Evolutionary conservation across 2,329 filamentous ascomycete genomes (phyloP).

Genomic region (Trichoderma oligosporum): DNA sequence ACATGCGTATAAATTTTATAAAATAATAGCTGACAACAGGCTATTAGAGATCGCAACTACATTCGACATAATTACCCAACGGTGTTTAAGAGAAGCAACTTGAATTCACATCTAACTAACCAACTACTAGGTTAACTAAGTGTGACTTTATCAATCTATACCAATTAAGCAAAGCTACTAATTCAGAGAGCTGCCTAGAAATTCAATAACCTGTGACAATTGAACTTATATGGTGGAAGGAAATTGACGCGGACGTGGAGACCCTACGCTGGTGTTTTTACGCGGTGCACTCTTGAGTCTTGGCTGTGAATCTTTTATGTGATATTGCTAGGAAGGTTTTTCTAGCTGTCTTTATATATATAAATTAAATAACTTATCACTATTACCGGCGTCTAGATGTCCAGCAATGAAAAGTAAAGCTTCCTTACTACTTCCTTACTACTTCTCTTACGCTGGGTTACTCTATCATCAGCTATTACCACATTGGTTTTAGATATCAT

Average conservation of each 20-base stretch:
- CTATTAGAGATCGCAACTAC: no score
- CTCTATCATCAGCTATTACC: slow-evolving; percentile 9
- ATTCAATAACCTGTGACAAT: neutral
- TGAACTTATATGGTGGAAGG: slow-evolving; percentile 9
- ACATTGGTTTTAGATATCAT: slow-evolving; percentile 7
- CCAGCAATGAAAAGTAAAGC: neutral
- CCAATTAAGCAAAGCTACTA: neutral
- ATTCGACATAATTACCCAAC: no score
- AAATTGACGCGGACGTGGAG: neutral
- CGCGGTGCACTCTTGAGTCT: slow-evolving; percentile 6
- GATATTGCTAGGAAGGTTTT: no score
- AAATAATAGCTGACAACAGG: no score
- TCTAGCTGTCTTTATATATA: no score
- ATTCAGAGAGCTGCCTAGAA: neutral
- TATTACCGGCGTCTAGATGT: slow-evolving; percentile 2
- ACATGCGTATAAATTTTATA: no score
- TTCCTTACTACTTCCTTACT: neutral
- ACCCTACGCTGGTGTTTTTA: neutral
- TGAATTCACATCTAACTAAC: no score
- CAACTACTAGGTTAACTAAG: neutral
- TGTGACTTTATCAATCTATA: neutral
- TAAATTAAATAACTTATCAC: neutral
- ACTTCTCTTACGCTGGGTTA: slow-evolving; percentile 6
- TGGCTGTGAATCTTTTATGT: neutral
- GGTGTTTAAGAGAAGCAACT: no score